Base-by-base conservation (phyloP, 2,329 filamentous ascomycete genomes). In the Pseudopithomyces chartarum region DNA sequence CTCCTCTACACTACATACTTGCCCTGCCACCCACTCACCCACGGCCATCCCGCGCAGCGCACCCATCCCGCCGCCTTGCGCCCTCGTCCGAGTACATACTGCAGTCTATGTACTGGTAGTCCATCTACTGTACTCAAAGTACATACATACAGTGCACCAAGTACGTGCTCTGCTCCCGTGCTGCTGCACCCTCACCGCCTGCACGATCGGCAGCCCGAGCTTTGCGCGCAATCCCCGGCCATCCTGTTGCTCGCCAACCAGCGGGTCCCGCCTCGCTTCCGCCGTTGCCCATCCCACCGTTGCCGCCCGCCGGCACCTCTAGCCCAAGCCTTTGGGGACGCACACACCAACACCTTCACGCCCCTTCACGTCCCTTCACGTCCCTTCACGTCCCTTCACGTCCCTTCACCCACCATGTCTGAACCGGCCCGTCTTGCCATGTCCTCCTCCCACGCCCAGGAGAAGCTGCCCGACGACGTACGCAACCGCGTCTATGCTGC, bases 401-500 rank as follows among this genome's bases (percentile, higher is more conserved):
- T 51, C n/a, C 29, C 50, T 34, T 40, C 26, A 47, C 48, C 48
- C 56, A 39, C 56, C 53, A 62, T 61, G 56, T 51, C 59, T 49
- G 38, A 46, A 55, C 36, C 56, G 38, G 65, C 63, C 52, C 57
- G 64, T 55, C 54, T 74, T 60, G 54, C 60, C 56, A 55, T 76
- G 45, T 60, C 66, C 39, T 69, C 69, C 59, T 70, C 71, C 59
- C 71, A 73, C 59, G 74, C 80, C 55, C 77, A 79, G 60, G 71
- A 76, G 68, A 68, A 68, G 74, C 67, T 80, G 66, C 71, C 73
- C 64, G 69, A 58, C 53, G 57, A 70, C 52, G 61, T 78, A 2
- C 78, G 79, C 67, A 75, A 75, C 64, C 66, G 66, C 57, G 75
- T 82, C 68, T 79, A 78, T 57, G 66, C 73, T 42, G 77, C 79